These are phyloP conservation scores for Eutypa lata DNA, from an alignment of 2,329 filamentous ascomycete species.

Conservation along the genomic window DNA sequence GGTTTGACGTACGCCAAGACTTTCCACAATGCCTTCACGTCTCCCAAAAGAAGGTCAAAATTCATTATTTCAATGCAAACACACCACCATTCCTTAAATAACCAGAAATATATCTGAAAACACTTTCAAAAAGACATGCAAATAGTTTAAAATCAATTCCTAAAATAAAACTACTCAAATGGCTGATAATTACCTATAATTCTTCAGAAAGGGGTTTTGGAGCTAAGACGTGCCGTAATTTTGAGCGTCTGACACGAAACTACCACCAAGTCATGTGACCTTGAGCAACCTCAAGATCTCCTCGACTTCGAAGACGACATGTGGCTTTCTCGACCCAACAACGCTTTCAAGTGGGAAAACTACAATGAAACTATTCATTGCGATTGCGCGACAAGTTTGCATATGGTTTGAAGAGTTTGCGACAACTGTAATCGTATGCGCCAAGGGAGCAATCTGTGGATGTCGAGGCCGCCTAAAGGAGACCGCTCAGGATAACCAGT, in stretches of 20 bases:
- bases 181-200: not conserved
- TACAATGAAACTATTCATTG: not conserved
- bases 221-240: not conserved
- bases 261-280: constrained; percentile 2
- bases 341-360: not conserved
- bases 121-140: not conserved
- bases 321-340: not conserved
- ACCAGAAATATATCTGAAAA: not conserved
- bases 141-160: not conserved
- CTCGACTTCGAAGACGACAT: not conserved
- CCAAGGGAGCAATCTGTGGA: not conserved
- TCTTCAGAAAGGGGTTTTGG: not conserved
- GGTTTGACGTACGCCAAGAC: not conserved
- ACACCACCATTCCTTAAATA: not conserved
- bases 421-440: not conserved
- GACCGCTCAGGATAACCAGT: not conserved
- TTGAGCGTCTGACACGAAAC: not conserved
- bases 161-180: not conserved
- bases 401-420: not conserved
- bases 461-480: not conserved
- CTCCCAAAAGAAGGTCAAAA: not conserved
- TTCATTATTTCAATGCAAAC: not conserved
- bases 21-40: not conserved
- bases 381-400: not conserved
- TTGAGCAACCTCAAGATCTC: not conserved